A percentile compares a stretch with the other conserved stretches of the same genome.
phyloP scores from a whole-genome alignment of 495 filamentous ascomycete species.

The Penicillium coffeae region DNA sequence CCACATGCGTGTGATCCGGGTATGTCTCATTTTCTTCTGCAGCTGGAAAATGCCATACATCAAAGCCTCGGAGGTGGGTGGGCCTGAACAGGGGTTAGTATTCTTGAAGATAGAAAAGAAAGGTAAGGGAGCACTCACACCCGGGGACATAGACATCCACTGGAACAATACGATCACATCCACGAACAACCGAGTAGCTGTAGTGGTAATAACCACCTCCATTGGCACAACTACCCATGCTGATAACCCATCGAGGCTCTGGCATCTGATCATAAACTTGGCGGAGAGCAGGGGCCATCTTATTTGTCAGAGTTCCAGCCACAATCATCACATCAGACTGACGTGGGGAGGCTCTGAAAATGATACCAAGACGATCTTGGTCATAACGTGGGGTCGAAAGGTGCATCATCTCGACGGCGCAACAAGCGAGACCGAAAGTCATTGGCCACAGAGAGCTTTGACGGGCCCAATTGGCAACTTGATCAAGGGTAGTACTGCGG shows the following conservation, averaged over 20 bases:
- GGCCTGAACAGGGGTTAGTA: conserved; percentile 41
- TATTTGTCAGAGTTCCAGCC: conserved; percentile 92
- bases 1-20: conserved; percentile 54
- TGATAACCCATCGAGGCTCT: conserved; percentile 91
- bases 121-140: conserved; percentile 42
- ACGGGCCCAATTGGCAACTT: conserved; percentile 90
- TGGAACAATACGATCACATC: conserved; percentile 90
- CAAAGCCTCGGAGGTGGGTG: conserved; percentile 84
- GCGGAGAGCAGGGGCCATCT: conserved; percentile 92
- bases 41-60: conserved; percentile 95
- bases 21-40: conserved; percentile 90
- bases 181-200: conserved; percentile 86
- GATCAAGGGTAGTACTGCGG: conserved; percentile 80
- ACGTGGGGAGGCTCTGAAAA: conserved; percentile 91
- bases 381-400: conserved; percentile 94
- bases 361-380: conserved; percentile 92
- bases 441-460: conserved; percentile 95
- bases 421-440: conserved; percentile 97
- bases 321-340: conserved; percentile 99
- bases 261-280: conserved; percentile 99
- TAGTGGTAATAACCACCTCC: conserved; percentile 98
- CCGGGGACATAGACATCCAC: conserved; percentile 97
- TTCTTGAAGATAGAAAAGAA: background rate
- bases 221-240: conserved; percentile 93
- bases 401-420: conserved; percentile 98